phyloP scores from a whole-genome alignment of 2,329 filamentous ascomycete genomes.

The Teratosphaeria pseudoeucalypti region DNA sequence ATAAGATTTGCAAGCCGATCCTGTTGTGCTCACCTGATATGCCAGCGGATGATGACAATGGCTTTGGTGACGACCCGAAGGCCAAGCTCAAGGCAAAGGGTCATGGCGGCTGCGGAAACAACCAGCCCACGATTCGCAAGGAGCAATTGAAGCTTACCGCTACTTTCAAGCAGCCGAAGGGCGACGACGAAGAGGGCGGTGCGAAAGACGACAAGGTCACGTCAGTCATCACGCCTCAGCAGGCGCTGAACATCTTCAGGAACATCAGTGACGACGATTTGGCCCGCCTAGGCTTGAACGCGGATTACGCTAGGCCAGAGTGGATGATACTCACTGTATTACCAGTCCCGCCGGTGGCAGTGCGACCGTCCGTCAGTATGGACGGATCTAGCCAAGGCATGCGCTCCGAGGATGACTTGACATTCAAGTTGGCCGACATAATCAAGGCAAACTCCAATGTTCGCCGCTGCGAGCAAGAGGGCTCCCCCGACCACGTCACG shows the following conservation, averaged over 20 bases:
- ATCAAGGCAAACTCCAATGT: conserved; percentile 96
- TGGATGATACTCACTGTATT: conserved; percentile 98
- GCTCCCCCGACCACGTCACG: conserved; percentile 81
- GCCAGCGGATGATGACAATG: conserved; percentile 53
- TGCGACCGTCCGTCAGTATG: conserved; percentile 93
- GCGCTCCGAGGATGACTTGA: conserved; percentile 96
- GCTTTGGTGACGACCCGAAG: conserved; percentile 51
- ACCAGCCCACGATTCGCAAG: conserved; percentile 78
- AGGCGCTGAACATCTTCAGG: conserved; percentile 77
- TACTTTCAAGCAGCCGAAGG: conserved; percentile 61
- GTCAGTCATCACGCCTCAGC: conserved; percentile 68
- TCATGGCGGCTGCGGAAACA: conserved; percentile 90
- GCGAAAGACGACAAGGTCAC: conserved; percentile 63
- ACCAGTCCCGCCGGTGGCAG: conserved; percentile 87
- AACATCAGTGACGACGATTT: conserved; percentile 75
- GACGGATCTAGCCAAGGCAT: conserved; percentile 86
- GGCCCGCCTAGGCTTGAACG: conserved; percentile 78
- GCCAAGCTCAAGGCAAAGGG: conserved; percentile 42
- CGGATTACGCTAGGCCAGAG: conserved; percentile 89
- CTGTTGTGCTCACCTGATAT: conserved; percentile 71
- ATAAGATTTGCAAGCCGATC: conserved; percentile 85
- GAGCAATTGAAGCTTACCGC: conserved; percentile 73
- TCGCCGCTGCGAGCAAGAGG: conserved; percentile 78
- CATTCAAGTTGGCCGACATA: conserved; percentile 97
- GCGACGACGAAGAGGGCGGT: conserved; percentile 59